Conservation (phyloP, 2,329 filamentous ascomycete species). For the Fusarium palustre region DNA sequence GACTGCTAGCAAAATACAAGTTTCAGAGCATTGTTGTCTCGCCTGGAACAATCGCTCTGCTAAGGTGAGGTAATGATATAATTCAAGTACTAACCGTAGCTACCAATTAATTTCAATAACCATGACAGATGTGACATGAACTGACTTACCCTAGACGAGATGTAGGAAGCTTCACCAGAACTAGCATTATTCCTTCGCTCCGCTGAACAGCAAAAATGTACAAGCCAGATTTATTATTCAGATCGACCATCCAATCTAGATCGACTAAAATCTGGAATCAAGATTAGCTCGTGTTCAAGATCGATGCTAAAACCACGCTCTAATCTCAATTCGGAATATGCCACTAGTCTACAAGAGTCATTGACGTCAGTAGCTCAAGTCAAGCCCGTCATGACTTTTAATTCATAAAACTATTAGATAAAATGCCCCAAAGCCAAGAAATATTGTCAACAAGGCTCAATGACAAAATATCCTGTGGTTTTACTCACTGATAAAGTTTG, state of each 20-base stretch:
- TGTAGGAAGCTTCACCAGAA: neutral
- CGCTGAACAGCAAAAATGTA: neutral
- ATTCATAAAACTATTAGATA: neutral
- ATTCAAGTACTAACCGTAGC: no score
- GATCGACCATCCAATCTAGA: conserved; percentile 2
- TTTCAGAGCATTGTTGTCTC: no score
- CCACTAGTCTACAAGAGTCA: conserved; percentile 24
- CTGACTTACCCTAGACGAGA: neutral
- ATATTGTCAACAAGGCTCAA: neutral
- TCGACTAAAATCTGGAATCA: neutral
- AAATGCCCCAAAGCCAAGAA: neutral
- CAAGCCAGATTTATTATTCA: neutral
- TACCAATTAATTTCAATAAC: no score
- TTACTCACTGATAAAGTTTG: rapidly evolving
- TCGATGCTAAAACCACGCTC: conserved; percentile 4
- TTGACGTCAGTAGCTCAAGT: conserved; percentile 37
- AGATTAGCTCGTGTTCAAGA: conserved; percentile 13
- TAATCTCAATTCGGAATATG: conserved; percentile 14
- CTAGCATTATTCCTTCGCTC: no score
- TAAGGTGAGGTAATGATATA: no score
- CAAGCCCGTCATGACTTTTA: conserved; percentile 37
- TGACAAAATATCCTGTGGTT: neutral
- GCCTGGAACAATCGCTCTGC: no score
- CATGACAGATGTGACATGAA: no score
- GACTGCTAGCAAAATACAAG: no score